These are phyloP conservation scores for Eimeria praecox DNA, from an alignment of 169 alveolate species.

Conservation along the genomic window DNA sequence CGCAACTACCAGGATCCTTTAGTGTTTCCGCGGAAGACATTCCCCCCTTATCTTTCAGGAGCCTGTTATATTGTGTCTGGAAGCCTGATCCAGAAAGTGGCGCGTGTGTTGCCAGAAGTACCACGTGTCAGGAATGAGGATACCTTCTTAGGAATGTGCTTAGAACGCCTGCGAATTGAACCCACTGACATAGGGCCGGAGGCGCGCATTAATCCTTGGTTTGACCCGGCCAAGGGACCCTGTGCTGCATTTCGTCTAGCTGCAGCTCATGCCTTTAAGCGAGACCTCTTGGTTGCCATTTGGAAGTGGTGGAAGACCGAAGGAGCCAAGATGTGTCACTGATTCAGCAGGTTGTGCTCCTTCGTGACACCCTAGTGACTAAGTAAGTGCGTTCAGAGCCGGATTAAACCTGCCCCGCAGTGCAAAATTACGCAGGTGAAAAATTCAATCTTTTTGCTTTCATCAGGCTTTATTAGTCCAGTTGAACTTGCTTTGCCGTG, in stretches of 20 bases:
- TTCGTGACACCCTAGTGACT: not conserved
- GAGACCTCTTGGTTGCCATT: constrained; percentile 40
- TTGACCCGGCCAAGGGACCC: constrained; percentile 66
- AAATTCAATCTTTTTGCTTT: not conserved
- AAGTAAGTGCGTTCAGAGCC: not conserved
- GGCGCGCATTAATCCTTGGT: constrained; percentile 59
- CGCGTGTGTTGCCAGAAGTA: constrained; percentile 14
- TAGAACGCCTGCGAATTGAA: constrained; percentile 34
- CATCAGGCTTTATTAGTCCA: not conserved
- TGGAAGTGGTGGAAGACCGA: constrained; percentile 63
- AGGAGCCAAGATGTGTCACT: constrained; percentile 61
- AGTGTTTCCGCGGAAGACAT: constrained; percentile 44
- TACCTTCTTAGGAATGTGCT: constrained; percentile 58
- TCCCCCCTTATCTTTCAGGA: constrained; percentile 68
- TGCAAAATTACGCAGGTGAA: not conserved
- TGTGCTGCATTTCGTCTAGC: constrained; percentile 73
- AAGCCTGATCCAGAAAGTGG: constrained; percentile 34
- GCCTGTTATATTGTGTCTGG: constrained; percentile 65
- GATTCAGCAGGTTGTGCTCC: constrained; percentile 1
- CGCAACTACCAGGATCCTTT: constrained; percentile 69
- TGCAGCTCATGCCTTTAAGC: constrained; percentile 54
- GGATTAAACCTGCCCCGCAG: not conserved
- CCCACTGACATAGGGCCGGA: constrained; percentile 31
- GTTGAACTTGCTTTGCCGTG: not conserved
- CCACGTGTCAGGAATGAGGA: constrained; percentile 69